Percentiles rank a stretch among this genome's conserved stretches.
These are phyloP conservation scores for Decorospora gaudefroyi DNA, from an alignment of 2,329 filamentous ascomycete genomes.

Conservation along the genomic window DNA sequence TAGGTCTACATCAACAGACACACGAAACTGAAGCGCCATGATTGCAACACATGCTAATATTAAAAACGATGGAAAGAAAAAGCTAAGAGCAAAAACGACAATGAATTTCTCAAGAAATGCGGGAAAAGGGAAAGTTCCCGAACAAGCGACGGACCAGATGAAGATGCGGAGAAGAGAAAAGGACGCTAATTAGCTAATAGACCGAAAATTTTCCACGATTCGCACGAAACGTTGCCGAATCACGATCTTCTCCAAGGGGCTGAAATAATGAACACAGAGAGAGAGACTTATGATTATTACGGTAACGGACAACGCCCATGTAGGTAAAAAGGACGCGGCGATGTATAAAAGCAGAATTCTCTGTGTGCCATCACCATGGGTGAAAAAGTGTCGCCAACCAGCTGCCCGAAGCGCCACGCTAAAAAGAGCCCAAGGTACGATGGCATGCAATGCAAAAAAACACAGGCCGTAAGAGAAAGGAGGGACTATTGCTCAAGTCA, in stretches of 20 bases:
- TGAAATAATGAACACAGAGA: too few species aligned
- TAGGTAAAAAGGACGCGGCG: too few species aligned
- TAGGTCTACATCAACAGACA: background rate
- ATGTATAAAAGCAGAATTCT: too few species aligned
- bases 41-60: too few species aligned
- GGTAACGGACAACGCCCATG: too few species aligned
- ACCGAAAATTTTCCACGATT: conserved; percentile 12
- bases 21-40: too few species aligned
- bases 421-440: conserved; percentile 1
- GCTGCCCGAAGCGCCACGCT: conserved; percentile 4
- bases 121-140: background rate
- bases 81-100: background rate
- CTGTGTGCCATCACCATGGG: too few species aligned
- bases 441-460: conserved; percentile 3
- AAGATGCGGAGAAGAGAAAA: conserved; percentile 9
- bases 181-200: conserved; percentile 12
- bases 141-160: background rate
- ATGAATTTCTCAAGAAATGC: too few species aligned
- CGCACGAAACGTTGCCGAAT: conserved; percentile 14
- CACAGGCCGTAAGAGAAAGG: background rate
- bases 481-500: conserved; percentile 1
- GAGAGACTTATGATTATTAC: too few species aligned
- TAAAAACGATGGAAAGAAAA: too few species aligned
- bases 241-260: too few species aligned
- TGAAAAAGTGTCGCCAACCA: background rate